Base-by-base conservation (phyloP, 2,329 filamentous ascomycete genomes). In the Alternaria gaisen region DNA sequence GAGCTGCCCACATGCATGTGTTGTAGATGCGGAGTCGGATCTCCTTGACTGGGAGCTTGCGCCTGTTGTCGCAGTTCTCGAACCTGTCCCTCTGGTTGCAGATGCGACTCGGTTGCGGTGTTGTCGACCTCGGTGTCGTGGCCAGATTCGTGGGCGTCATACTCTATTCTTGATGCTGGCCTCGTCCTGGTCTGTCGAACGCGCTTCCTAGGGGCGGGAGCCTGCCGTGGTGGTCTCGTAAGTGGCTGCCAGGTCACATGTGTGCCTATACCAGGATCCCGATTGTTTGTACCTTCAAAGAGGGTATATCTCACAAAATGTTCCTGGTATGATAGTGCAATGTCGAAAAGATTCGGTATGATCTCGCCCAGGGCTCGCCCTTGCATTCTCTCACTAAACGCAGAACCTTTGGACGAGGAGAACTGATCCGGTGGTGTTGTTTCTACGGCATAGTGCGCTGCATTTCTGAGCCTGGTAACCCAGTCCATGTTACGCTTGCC, bases 281-380 rank as follows among this genome's bases (percentile, higher is more conserved):
- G 42, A 14, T 68, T 63, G 11, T 61, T 68, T 14, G 55, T 61
- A 10, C 66, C 70, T 51, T 75, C 70, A 26, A 65, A 74, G 1
- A 75, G 65, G 8, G 61, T 48, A 43, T 74, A 67, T 41, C 66
- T 64, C 16, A 64, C 65, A 12, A 76, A 34, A 56, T 76, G 70
- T 34, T 76, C 74, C 58, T 77, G 74, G 46, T 73, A 68, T 1
- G 64, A 56, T 42, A 71, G 67, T 1, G 72, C 72, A n/a, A 68
- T 58, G 9, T 74, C 70, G 32, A 77, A 75, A 2, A 77, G 40
- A 38, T 68, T 73, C 8, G 71, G 70, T 20, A 77, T 18, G 28
- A 77, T 72, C 16, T 64, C 50, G 5, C 67, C 55, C 24, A 71
- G 46, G 3, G 73, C 72, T 30, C 72, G 71, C 20, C 55, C 54